Evolutionary conservation across 1,284 basidiomycete genomes (phyloP), one percentile per base, ranked within the genome.

Genomic region (Sporisorium reilianum): DNA sequence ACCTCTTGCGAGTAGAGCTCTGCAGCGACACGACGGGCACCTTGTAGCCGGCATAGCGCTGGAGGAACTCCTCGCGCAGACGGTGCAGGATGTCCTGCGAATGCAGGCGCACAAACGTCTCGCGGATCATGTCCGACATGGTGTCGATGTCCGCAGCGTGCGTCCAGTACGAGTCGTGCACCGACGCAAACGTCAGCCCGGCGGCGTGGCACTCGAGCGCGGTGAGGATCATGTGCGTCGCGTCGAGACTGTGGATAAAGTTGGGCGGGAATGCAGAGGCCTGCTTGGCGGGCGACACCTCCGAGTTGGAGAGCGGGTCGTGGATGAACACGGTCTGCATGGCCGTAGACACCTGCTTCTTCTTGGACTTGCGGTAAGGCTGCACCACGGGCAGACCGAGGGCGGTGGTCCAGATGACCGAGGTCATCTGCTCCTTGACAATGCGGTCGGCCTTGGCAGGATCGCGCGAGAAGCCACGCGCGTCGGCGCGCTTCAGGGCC

Each of bases 131-230:
- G 51, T 88, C 88, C 0, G 93, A 93, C 94, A 99, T 97, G 59
- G 90, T 87, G 85, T 97, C 93, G 66, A 98, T 92, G 70, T 89
- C 90, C 40, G 88, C 89, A 0, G 96, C 93, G 84, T 99, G 96
- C 8, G 96, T 98, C 96, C 96, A 99, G 87, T 98, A 99, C 1
- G 95, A 97, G 85, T 99, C 97, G 85, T 99, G 96, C 14, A 99
- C 97, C 3, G 94, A 93, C 0, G 95, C 96, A 84, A 98, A 98
- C 0, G 91, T 91, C 25, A 84, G 72, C n/a, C 78, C 78, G 8
- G 76, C 75, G 1, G 68, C 62, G 42, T 78, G 77, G 49, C 80
- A 97, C 80, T 93, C 91, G 42, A 97, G 88, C n/a, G 96, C 95
- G 1, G 95, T 98, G 75, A 98, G 87, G 89, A 98, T 92, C 95